Evolutionary conservation across 2,329 filamentous ascomycete genomes (phyloP).

Genomic region (Ploettnerulaceae sp.): DNA sequence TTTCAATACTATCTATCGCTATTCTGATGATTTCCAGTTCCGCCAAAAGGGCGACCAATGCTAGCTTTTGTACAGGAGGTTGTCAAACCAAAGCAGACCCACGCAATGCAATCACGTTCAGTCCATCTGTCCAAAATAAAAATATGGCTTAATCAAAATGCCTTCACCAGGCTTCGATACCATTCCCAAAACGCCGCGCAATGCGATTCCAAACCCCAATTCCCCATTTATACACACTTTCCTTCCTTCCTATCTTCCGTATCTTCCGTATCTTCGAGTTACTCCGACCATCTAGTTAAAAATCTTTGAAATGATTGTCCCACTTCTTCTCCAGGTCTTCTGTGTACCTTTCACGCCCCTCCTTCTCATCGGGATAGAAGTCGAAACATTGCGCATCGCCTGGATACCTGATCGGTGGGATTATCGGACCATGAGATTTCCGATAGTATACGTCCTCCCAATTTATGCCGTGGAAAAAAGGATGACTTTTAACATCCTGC

Average conservation of each 20-base stretch:
- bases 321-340: slow-evolving; percentile 64
- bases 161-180: background rate
- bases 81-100: background rate
- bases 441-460: slow-evolving; percentile 69
- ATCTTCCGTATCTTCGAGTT: background rate
- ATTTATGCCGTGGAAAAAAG: slow-evolving; percentile 68
- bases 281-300: slow-evolving; percentile 40
- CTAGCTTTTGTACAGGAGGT: background rate
- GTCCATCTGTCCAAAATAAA: no score
- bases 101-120: no score
- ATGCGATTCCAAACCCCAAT: background rate
- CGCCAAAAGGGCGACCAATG: no score
- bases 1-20: no score
- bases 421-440: slow-evolving; percentile 62
- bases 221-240: background rate
- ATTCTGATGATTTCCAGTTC: no score
- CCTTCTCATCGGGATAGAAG: slow-evolving; percentile 72
- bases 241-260: background rate
- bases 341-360: slow-evolving; percentile 60
- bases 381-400: slow-evolving; percentile 81
- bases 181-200: background rate
- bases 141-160: no score
- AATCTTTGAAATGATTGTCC: slow-evolving; percentile 66
- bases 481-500: slow-evolving; percentile 64
- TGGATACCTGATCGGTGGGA: slow-evolving; percentile 66